These are phyloP conservation scores for Macrophomina phaseolina DNA, from an alignment of 2,329 filamentous ascomycete species.

Conservation along the genomic window DNA sequence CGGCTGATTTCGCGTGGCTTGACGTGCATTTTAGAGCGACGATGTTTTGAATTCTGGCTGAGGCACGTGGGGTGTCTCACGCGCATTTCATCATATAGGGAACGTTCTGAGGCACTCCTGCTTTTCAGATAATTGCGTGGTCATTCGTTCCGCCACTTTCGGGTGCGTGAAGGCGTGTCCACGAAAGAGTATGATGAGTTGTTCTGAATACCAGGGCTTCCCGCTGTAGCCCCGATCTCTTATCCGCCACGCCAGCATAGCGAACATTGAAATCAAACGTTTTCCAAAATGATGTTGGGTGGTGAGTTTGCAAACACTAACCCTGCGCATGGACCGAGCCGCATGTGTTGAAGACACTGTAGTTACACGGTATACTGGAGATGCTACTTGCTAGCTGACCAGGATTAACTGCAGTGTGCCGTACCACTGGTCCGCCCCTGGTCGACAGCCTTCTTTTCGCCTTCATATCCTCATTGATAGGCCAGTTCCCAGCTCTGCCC, in stretches of 20 bases:
- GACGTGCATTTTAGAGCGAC: neutral
- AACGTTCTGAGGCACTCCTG: neutral
- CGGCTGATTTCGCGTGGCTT: slow-evolving; percentile 7
- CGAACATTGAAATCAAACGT: neutral
- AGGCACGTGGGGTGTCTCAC: slow-evolving; percentile 3
- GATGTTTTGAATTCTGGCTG: neutral
- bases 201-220: neutral
- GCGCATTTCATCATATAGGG: neutral
- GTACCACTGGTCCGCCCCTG: neutral
- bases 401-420: slow-evolving; percentile 11
- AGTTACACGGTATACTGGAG: neutral
- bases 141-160: neutral
- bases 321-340: neutral
- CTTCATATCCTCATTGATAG: neutral
- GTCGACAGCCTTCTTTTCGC: neutral
- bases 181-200: neutral
- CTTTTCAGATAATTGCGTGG: neutral
- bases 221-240: neutral
- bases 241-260: neutral
- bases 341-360: neutral
- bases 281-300: neutral
- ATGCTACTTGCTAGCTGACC: slow-evolving; percentile 1
- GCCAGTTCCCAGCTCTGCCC: neutral
- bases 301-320: slow-evolving; percentile 7
- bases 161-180: neutral